phyloP scores from a whole-genome alignment of 305 asterid species.

The Solanum aculeatissimum region DNA sequence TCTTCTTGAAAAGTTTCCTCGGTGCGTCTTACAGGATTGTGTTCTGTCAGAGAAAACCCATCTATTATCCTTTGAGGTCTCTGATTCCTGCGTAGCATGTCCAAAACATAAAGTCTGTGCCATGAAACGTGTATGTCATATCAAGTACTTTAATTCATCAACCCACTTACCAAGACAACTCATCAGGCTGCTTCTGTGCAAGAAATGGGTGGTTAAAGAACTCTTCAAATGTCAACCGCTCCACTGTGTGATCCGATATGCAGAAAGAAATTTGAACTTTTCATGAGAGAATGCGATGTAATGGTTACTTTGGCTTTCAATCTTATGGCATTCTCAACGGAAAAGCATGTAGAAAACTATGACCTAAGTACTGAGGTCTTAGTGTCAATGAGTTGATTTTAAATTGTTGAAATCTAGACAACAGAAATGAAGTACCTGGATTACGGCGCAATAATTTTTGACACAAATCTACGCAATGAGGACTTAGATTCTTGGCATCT shows the following conservation, averaged over 20 bases:
- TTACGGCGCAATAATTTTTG: conserved; percentile 68
- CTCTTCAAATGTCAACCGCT: conserved; percentile 89
- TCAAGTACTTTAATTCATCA: conserved; percentile 5
- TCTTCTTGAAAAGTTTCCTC: conserved; percentile 56
- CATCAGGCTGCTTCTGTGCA: conserved; percentile 43
- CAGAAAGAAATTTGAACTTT: not conserved
- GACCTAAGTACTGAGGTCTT: not conserved
- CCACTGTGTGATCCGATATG: conserved; percentile 37
- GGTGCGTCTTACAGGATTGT: conserved; percentile 2
- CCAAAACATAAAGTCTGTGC: not conserved
- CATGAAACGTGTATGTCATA: not conserved
- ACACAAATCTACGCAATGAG: conserved; percentile 72
- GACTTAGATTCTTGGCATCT: conserved; percentile 49
- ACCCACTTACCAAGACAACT: conserved; percentile 37
- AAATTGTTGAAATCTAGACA: not conserved
- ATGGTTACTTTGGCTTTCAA: not conserved
- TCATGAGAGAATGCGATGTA: not conserved
- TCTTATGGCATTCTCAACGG: not conserved
- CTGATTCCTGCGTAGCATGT: conserved; percentile 27
- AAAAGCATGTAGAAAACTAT: not conserved
- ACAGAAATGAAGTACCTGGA: conserved; percentile 49
- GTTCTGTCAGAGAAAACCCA: conserved; percentile 32
- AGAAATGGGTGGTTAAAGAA: conserved; percentile 88
- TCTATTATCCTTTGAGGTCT: conserved; percentile 31
- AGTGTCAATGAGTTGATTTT: not conserved